phyloP scores from a whole-genome alignment of 306 rosid genomes.

The Sindora glabra region DNA sequence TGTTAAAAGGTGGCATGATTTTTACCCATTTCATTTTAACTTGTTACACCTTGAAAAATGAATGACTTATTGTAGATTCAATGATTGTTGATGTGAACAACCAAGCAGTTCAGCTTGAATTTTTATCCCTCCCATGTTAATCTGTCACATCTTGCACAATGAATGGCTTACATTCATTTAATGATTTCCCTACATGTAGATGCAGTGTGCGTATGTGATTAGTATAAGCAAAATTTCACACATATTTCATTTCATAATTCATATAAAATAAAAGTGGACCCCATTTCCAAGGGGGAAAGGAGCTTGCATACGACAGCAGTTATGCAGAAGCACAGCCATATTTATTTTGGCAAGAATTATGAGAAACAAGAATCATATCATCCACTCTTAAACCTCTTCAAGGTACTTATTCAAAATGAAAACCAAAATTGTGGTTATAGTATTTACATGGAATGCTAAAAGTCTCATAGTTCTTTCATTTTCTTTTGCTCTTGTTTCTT shows the following conservation, averaged over 20 bases:
- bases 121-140: background rate
- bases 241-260: background rate
- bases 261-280: background rate
- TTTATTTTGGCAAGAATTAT: background rate
- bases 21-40: too few species aligned
- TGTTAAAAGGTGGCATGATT: too few species aligned
- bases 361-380: background rate
- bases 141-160: background rate
- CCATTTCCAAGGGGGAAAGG: background rate
- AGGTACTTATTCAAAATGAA: background rate
- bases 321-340: background rate
- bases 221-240: background rate
- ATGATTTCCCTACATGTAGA: too few species aligned
- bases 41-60: too few species aligned
- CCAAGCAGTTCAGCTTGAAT: too few species aligned
- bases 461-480: background rate
- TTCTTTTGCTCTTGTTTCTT: too few species aligned
- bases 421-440: background rate
- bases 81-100: too few species aligned
- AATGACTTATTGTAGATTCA: too few species aligned
- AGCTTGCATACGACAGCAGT: background rate
- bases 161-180: constrained; percentile 8
- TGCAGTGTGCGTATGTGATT: background rate
- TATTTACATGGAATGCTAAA: background rate
- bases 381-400: background rate